Evolutionary conservation across 1,139 yeast genomes (phyloP), one percentile per base, ranked within the genome.

Genomic region (Chernovozyma sophiae-reginae): DNA sequence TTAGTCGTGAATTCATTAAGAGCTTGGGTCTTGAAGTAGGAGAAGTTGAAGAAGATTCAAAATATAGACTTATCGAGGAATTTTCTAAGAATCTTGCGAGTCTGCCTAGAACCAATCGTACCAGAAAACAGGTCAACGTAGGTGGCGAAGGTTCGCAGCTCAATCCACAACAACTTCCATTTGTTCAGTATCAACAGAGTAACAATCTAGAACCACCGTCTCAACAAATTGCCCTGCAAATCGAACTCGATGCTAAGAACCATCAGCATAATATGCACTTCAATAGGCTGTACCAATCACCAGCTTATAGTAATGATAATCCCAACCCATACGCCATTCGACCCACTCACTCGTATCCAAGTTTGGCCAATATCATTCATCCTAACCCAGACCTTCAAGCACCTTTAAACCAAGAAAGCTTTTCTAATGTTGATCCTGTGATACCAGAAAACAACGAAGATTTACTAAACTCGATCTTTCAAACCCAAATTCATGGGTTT

Each of bases 401-500:
- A 6, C 23, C 23, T 20, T 20, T 20, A 20, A 20, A 20, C 10
- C 23, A 20, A 10, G 23, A 20, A 20, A n/a, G n/a, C n/a, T n/a
- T n/a, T n/a, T n/a, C n/a, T n/a, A 6, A 20, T 7, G 23, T 6
- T 10, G 10, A 20, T 10, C 6, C 23, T 20, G 8, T 10, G 6
- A 10, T 20, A 20, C 23, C 23, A 6, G 23, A 6, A 7, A 20
- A 20, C 23, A 20, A 26, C 12, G 29, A 26, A 14, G 29, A 26
- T 6, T 14, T 17, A 3, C 29, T 15, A 5, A 35, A 34, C 16
- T 16, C 32, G 1, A 29, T 48, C n/a, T 36, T 49, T 13, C 42
- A 39, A 20, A 40, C 52, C 2, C 52, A 46, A 30, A 32, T 47
- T 33, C 43, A 36, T 29, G 46, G 43, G 22, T 30, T 48, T 19